These are phyloP conservation scores for Sugiyamaella japonica DNA, from an alignment of 1,139 yeast species.

Conservation along the genomic window DNA sequence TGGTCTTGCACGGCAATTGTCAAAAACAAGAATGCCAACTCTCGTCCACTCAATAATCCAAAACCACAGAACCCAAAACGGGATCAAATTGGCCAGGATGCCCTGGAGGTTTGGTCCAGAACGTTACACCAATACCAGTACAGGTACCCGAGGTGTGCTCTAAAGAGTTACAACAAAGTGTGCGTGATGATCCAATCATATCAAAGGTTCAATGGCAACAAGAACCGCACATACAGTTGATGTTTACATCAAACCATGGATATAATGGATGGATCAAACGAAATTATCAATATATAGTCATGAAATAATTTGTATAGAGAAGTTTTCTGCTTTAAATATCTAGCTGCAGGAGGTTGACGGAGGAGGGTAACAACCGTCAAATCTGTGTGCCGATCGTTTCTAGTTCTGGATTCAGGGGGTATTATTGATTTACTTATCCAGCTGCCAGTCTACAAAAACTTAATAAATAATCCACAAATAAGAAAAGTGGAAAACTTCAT, in stretches of 20 bases:
- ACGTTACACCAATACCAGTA: background rate
- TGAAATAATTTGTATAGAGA: background rate
- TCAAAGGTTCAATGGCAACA: background rate
- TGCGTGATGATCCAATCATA: background rate
- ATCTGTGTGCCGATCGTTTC: background rate
- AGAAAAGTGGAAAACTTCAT: too few species aligned
- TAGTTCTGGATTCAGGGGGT: background rate
- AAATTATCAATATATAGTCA: background rate
- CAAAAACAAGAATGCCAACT: conserved; percentile 15
- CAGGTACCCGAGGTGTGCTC: conserved; percentile 4
- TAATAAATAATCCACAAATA: too few species aligned
- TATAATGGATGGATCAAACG: background rate
- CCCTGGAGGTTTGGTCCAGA: conserved; percentile 19
- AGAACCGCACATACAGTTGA: background rate
- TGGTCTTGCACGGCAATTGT: conserved; percentile 17
- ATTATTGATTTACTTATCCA: too few species aligned
- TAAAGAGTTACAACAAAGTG: conserved; percentile 7
- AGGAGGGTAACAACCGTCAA: background rate
- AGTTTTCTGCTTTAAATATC: background rate
- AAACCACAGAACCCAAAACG: conserved; percentile 27
- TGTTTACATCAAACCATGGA: background rate
- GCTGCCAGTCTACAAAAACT: too few species aligned
- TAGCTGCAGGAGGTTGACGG: background rate
- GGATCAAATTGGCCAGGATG: conserved; percentile 23
- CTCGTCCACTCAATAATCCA: conserved; percentile 11